A percentile compares a stretch with the other conserved stretches of the same genome.
Conservation (phyloP, 768 basidiomycete genomes). For the Leucogyrophana mollusca region DNA sequence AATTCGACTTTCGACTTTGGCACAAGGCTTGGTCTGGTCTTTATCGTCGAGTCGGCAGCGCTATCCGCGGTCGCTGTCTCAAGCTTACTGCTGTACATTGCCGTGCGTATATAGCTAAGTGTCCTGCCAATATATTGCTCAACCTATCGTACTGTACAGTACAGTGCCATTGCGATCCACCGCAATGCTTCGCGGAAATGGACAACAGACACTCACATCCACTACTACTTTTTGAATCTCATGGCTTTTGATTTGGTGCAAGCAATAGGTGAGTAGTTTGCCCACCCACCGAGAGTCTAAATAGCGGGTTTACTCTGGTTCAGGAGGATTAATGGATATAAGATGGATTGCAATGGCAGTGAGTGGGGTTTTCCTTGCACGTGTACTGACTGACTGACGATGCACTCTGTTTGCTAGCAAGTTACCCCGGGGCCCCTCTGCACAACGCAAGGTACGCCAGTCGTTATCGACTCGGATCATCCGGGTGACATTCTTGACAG, state of each 20-base stretch:
- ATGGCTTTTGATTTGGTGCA: constrained; percentile 31
- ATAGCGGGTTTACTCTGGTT: background rate
- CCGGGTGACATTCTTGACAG: constrained; percentile 14
- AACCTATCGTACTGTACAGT: constrained; percentile 12
- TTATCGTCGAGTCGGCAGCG: constrained; percentile 28
- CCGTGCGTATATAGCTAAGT: constrained; percentile 14
- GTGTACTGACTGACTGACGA: background rate
- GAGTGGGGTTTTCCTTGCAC: constrained; percentile 7
- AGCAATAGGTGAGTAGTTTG: constrained; percentile 27
- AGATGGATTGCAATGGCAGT: constrained; percentile 34
- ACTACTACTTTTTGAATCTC: constrained; percentile 32
- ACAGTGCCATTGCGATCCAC: constrained; percentile 24
- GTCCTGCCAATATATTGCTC: background rate
- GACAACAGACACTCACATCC: constrained; percentile 31
- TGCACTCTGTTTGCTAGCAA: constrained; percentile 13
- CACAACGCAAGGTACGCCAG: constrained; percentile 32
- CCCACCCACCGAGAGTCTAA: background rate
- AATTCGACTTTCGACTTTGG: constrained; percentile 14
- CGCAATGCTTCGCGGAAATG: constrained; percentile 24
- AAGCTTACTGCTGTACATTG: constrained; percentile 26
- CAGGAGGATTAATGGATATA: constrained; percentile 38
- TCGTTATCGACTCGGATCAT: too few relatives aligned
- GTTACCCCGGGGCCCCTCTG: constrained; percentile 31
- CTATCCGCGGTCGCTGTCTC: constrained; percentile 29
- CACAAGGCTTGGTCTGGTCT: constrained; percentile 27